Base-by-base conservation (phyloP, 768 basidiomycete genomes). In the Russula dissimulans region DNA sequence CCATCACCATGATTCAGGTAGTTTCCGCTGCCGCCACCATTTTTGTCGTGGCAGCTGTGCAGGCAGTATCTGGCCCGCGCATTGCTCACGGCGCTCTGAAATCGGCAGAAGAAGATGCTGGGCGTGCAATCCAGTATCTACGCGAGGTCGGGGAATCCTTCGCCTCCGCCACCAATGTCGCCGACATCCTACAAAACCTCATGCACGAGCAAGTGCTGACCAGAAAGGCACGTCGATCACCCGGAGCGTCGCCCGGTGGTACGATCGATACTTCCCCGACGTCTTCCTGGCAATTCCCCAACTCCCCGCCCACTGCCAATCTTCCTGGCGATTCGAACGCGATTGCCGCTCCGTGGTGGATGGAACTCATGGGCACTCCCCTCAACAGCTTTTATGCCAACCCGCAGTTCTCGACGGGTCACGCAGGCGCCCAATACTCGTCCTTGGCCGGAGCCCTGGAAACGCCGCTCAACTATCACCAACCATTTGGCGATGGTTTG, bases 1-100 rank as follows among this genome's bases (percentile, higher is more conserved):
- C 65, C 44, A 66, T 66, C 17, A 66, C 65, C 42, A 57, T 66
- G 55, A 66, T 66, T 29, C 65, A 66, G 34, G 65, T 64, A 18
- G 7, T 66, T 32, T 66, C 65, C 26, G 65, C 65, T 8, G 65
- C 65, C 3, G 65, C 63, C 52, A 66, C 63, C 29, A 65, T 66
- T n/a, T 66, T 66, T 41, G 62, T 66, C n/a, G 59, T 66, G 5
- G 57, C 59, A 17, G 65, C 65, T n/a, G 59, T 66, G 34, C 65
- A 66, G 17, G 65, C 65, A 15, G 59, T 59, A 9, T 57, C 65
- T 7, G 65, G 65, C 31, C 49, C 63, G 9, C 63, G 65, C 26
- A 34, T 66, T 34, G 65, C 65, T 1, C 42, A 42, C 32, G 18
- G 32, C 22, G 59, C 56, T 8, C 56, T 65, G 29, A 54, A 55